Evolutionary conservation across 2,329 filamentous ascomycete genomes (phyloP).

Genomic region (Akanthomyces muscarius): DNA sequence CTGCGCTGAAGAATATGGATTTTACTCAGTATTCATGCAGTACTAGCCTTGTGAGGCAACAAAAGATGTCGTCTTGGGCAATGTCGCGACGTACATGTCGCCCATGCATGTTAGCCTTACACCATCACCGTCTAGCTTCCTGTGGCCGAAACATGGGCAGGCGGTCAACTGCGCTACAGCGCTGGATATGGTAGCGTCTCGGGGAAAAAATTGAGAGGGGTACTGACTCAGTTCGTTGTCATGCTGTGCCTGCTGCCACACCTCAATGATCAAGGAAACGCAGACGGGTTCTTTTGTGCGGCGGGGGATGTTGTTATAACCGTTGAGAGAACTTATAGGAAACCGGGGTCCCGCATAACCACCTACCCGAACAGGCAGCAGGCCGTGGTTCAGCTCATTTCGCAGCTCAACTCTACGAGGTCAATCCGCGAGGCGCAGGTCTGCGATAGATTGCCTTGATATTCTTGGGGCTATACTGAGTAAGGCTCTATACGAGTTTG

Average conservation of each 20-base stretch:
- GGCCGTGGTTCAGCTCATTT: neutral
- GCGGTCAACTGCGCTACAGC: neutral
- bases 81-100: neutral
- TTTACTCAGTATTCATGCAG: neutral
- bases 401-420: neutral
- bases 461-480: neutral
- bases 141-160: neutral
- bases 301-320: neutral
- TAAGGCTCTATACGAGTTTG: neutral
- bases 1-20: neutral
- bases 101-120: neutral
- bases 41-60: too few relatives aligned
- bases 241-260: too few relatives aligned
- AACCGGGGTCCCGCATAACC: neutral
- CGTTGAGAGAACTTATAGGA: neutral
- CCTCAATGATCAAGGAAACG: neutral
- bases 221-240: neutral
- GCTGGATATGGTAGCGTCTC: neutral
- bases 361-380: conserved; percentile 3
- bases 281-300: neutral
- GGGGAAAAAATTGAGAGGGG: neutral
- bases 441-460: neutral
- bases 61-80: neutral
- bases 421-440: neutral
- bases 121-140: neutral